Base-by-base conservation (phyloP, 192 early-diverging fungal genomes). In the Oehlia diaphana region DNA sequence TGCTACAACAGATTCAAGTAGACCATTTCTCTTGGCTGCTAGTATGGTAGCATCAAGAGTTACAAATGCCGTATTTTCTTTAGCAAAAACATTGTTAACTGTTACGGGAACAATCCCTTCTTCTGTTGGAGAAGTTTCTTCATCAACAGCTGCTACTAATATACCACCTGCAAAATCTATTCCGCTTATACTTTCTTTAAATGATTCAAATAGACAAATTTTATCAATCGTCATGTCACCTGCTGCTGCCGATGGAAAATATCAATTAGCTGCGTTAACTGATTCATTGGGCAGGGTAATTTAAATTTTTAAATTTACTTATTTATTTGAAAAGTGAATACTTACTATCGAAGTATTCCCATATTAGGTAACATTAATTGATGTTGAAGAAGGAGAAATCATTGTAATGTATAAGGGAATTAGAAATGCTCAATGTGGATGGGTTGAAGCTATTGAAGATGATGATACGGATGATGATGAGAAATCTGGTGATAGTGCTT, bases 381-480 rank as follows among this genome's bases (percentile, higher is more conserved):
- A 94, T 78, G 39, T 91, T 10, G 86, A 87, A 23, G 86, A 88
- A 35, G 89, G 88, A n/a, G 86, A 91, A 62, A 90, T 94, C 28
- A 83, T 92, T 28, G 82, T 89, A 16, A 91, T 94, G 83, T 92
- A 87, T 87, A 94, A 94, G 78, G 93, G 93, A 13, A 80, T 91
- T 39, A 82, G 93, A 58, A 91, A 91, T 31, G 93, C 92, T 7
- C 83, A 88, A n/a, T 88, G 89, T 74, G 93, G 90, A 1, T 94
- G 93, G 93, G 74, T 92, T 16, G 87, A 92, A 61, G 83, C 88
- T 9, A 82, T 78, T 53, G 82, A 86, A 31, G 63, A 79, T 13
- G 79, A 85, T 33, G 70, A 76, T 69, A 33, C 35, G 3, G 62
- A 50, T 64, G 37, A 65, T 31, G 9, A 31, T 65, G 63, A 31